Base-by-base conservation (phyloP, 345 rosid genomes). In the Noccaea caerulescens region DNA sequence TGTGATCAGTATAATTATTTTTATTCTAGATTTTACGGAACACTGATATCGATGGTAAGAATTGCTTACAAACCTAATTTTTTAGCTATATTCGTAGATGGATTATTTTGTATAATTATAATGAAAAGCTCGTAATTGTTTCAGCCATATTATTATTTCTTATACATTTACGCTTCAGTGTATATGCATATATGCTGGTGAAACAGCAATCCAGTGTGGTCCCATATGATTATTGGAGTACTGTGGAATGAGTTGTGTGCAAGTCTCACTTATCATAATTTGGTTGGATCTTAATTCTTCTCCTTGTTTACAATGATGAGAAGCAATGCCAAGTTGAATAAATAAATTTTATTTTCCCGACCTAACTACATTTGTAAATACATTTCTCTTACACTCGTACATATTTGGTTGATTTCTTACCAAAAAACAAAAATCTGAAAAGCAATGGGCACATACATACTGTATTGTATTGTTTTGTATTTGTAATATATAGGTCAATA, bases 171-270 rank as follows among this genome's bases (percentile, higher is more conserved):
- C 12, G 23, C 23, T 14, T 45, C 9, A 13, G 7, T 7, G 3
- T 37, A 2, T 47, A 5, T 47, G 16, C 30, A 27, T 42, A 32
- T 10, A 13, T 6, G 10, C 14, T 49, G 10, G 33, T 27, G 5
- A 38, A 27, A 47, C 11, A 71, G 37, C 61, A 38, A 72, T 47
- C 2, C 57, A 38, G 52, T 30, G 27, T 38, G 72, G 67, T 67
- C 68, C 72, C 56, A 52, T 33, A 11, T 66, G 42, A 59, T 60
- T 13, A 52, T 67, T 74, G 4, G 68, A 60, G 43, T 43, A 60
- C 59, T 74, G 54, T 58, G 33, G 72, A 33, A 66, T 39, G 77
- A 74, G 72, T 74, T 74, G 72, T 68, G 78, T 68, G 63, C 73
- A 68, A 75, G 73, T 68, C 43, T 60, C 78, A 53, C 58, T 61